Conservation (phyloP, 1,139 yeast genomes). For the Pichia sp. region DNA sequence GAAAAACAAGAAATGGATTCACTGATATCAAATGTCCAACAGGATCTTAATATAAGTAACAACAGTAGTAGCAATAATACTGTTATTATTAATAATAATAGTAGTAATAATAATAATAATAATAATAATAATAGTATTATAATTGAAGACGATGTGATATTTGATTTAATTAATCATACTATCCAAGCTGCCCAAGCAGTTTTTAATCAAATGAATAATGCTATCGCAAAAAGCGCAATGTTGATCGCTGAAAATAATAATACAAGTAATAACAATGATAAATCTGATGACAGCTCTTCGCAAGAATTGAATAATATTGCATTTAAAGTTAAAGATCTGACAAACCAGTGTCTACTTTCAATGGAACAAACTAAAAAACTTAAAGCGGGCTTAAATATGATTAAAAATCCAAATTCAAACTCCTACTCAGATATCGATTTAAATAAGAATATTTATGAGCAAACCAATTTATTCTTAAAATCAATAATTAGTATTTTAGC, state of each 20-base stretch:
- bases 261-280: not conserved
- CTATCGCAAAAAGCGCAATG: slow-evolving; percentile 66
- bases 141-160: slow-evolving; percentile 71
- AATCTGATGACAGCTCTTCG: slow-evolving; percentile 1
- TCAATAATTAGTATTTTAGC: slow-evolving; percentile 80
- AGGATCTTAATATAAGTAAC: slow-evolving; percentile 25
- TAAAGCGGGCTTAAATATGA: slow-evolving; percentile 46
- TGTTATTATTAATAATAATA: not conserved
- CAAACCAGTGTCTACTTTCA: slow-evolving; percentile 71
- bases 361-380: slow-evolving; percentile 74
- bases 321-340: slow-evolving; percentile 66
- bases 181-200: slow-evolving; percentile 75
- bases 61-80: slow-evolving; percentile 1
- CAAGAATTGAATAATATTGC: slow-evolving; percentile 33
- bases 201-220: slow-evolving; percentile 69
- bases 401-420: slow-evolving; percentile 34
- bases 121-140: slow-evolving; percentile 17
- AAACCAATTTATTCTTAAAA: slow-evolving; percentile 74
- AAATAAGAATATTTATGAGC: slow-evolving; percentile 75
- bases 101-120: too few relatives aligned
- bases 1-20: too few relatives aligned
- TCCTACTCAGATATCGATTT: slow-evolving; percentile 44
- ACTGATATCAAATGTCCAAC: too few relatives aligned
- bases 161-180: slow-evolving; percentile 67
- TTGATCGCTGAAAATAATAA: slow-evolving; percentile 36